Evolutionary conservation across 345 rosid species (phyloP).

Genomic region (Camelina hispida): DNA sequence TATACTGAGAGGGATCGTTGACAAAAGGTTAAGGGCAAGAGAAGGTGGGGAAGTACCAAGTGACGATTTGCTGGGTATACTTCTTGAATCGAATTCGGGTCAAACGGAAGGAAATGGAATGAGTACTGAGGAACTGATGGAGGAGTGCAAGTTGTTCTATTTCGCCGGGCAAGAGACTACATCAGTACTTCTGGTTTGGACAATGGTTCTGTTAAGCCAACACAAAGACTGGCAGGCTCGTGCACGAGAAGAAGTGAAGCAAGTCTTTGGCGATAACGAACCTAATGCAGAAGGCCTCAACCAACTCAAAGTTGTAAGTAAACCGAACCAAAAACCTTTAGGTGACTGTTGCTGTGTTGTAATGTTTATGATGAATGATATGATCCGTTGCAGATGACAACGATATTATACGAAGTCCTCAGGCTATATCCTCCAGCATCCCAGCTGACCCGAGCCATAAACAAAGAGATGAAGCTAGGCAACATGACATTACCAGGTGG

Average conservation of each 20-base stretch:
- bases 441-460: conserved; percentile 26
- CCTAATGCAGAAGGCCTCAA: conserved; percentile 42
- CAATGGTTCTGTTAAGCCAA: conserved; percentile 52
- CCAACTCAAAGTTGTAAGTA: conserved; percentile 56
- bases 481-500: conserved; percentile 47
- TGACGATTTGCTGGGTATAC: conserved; percentile 50
- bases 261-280: conserved; percentile 47
- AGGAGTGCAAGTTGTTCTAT: conserved; percentile 71
- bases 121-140: conserved; percentile 54
- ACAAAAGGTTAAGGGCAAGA: conserved; percentile 47
- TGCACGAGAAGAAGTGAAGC: conserved; percentile 62
- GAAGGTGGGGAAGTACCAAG: conserved; percentile 41
- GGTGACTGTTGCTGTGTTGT: background rate
- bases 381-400: background rate
- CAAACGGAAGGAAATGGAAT: conserved; percentile 44
- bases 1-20: conserved; percentile 44
- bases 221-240: conserved; percentile 62
- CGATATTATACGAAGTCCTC: conserved; percentile 47
- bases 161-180: conserved; percentile 68
- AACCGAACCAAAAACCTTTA: background rate
- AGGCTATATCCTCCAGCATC: conserved; percentile 52
- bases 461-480: conserved; percentile 50
- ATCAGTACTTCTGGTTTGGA: conserved; percentile 58
- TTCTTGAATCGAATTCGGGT: conserved; percentile 50
- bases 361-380: background rate